Percentiles rank a stretch among this genome's conserved stretches.
These are phyloP conservation scores for Sporothrix curviconia DNA, from an alignment of 2,329 filamentous ascomycete species.

Conservation along the genomic window DNA sequence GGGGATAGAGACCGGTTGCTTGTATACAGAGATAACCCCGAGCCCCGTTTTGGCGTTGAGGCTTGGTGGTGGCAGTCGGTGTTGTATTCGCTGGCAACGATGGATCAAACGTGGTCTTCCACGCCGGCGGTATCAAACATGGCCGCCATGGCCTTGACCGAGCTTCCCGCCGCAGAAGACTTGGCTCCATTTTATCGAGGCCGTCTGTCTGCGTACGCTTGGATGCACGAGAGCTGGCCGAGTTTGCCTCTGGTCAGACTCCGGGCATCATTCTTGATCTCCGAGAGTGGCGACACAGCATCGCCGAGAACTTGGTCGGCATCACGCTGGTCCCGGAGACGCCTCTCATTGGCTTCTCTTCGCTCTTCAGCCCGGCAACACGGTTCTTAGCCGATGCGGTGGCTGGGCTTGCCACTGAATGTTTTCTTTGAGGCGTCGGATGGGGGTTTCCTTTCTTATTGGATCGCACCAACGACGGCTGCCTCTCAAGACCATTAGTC, in stretches of 20 bases:
- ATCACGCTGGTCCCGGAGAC: not conserved
- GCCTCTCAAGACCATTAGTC: not conserved
- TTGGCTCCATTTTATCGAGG: slow-evolving; percentile 22
- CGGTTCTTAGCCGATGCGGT: not conserved
- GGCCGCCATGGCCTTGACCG: slow-evolving; percentile 46
- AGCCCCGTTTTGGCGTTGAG: slow-evolving; percentile 18
- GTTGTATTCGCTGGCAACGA: not conserved
- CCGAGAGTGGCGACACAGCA: slow-evolving; percentile 2
- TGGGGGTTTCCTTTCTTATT: not conserved
- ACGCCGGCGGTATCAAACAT: slow-evolving; percentile 39
- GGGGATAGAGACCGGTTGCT: slow-evolving; percentile 17
- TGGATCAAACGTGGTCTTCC: not conserved
- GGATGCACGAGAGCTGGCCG: not conserved
- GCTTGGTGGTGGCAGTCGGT: not conserved
- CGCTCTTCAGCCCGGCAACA: not conserved
- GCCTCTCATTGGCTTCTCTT: not conserved
- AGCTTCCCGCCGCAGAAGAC: slow-evolving; percentile 1
- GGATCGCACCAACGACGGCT: not conserved
- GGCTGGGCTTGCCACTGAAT: not conserved
- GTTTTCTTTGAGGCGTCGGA: not conserved
- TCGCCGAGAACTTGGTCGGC: not conserved
- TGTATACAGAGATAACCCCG: slow-evolving; percentile 23
- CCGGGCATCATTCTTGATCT: slow-evolving; percentile 15
- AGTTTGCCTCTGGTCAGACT: not conserved
- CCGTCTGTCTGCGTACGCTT: not conserved